Evolutionary conservation across 2,329 filamentous ascomycete species (phyloP).

Genomic region (Cordyceps militaris): DNA sequence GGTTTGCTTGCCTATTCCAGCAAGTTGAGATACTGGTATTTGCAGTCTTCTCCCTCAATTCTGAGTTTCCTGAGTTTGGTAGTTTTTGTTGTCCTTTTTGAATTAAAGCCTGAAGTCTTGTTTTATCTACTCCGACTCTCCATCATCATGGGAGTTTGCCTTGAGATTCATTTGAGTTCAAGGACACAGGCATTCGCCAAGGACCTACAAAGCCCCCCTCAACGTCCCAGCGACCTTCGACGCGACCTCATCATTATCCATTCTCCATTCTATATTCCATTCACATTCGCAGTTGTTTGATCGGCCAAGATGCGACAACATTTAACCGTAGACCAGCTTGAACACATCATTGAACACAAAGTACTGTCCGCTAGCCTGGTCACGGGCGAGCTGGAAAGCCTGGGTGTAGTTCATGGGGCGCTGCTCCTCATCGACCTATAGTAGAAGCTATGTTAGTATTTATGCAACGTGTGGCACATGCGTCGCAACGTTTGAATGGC

Average conservation of each 20-base stretch:
- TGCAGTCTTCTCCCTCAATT: too few species aligned
- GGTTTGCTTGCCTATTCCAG: too few species aligned
- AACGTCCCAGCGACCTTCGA: neutral
- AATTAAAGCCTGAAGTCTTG: neutral
- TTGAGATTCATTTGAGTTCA: neutral
- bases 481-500: slow-evolving; percentile 23
- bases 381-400: slow-evolving; percentile 74
- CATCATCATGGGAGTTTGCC: neutral
- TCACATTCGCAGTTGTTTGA: neutral
- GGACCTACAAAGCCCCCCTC: neutral
- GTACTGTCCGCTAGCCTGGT: slow-evolving; percentile 56
- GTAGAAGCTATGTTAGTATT: neutral
- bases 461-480: neutral
- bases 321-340: slow-evolving; percentile 69
- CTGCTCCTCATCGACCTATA: slow-evolving; percentile 75
- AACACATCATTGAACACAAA: slow-evolving; percentile 95
- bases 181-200: neutral
- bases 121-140: neutral
- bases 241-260: neutral
- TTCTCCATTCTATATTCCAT: slow-evolving; percentile 6
- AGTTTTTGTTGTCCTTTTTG: neutral
- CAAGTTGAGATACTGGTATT: too few species aligned
- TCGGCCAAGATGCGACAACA: neutral
- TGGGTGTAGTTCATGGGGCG: slow-evolving; percentile 88
- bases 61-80: neutral